These are phyloP conservation scores for Cercospora janseana DNA, from an alignment of 2,329 filamentous ascomycete species.

Conservation along the genomic window DNA sequence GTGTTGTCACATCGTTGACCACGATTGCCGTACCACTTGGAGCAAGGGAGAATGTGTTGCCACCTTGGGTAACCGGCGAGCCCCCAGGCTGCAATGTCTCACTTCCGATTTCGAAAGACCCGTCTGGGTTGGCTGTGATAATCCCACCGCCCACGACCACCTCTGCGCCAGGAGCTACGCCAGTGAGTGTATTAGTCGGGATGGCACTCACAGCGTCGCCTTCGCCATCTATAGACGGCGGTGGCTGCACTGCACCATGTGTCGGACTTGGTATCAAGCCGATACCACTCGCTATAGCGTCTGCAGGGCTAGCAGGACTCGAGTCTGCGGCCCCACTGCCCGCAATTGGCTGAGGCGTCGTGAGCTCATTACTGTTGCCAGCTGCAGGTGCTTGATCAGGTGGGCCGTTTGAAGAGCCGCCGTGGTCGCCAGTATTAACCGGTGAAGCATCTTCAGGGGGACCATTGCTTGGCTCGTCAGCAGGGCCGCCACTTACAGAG, in stretches of 20 bases:
- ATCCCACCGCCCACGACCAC: background rate
- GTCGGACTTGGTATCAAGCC: background rate
- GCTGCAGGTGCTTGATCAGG: background rate
- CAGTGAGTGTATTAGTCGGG: background rate
- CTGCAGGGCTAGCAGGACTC: background rate
- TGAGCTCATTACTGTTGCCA: background rate
- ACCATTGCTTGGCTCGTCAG: too few species aligned
- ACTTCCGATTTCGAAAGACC: background rate
- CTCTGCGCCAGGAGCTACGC: background rate
- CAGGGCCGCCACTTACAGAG: too few species aligned
- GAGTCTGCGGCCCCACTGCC: background rate
- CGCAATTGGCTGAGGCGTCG: background rate
- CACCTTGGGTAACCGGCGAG: background rate
- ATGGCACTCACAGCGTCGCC: background rate
- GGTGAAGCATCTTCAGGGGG: conserved; percentile 1
- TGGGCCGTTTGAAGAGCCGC: background rate
- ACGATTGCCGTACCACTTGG: background rate
- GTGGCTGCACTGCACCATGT: background rate
- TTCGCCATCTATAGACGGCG: background rate
- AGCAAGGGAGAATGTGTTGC: conserved; percentile 4
- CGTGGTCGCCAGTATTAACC: background rate
- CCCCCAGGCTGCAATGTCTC: conserved; percentile 3
- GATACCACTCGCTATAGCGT: conserved; percentile 7
- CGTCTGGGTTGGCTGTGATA: conserved; percentile 4
- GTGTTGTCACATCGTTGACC: background rate